Evolutionary conservation across 2,329 filamentous ascomycete species (phyloP).

Genomic region (Gaeumannomyces sp.): DNA sequence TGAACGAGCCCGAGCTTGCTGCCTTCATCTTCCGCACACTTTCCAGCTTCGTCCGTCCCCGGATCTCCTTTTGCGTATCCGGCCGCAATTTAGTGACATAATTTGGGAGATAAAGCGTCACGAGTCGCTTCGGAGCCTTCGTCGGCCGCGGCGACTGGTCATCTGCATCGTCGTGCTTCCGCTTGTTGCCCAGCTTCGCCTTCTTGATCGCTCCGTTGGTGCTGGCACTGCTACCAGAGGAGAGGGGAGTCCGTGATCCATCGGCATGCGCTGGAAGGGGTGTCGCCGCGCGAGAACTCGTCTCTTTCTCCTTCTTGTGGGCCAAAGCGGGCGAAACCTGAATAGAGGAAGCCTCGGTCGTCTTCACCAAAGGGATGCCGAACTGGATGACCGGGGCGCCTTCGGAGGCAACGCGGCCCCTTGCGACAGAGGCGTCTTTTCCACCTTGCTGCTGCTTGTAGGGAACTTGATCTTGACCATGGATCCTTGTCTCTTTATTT

Average conservation of each 20-base stretch:
- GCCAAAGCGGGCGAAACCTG: background rate
- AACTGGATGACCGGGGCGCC: conserved; percentile 17
- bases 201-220: background rate
- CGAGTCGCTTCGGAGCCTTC: conserved; percentile 20
- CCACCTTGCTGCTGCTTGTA: conserved; percentile 9
- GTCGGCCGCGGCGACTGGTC: conserved; percentile 17
- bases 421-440: too few species aligned
- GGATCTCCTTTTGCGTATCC: conserved; percentile 14
- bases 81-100: conserved; percentile 9
- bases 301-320: background rate
- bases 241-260: background rate
- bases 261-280: conserved; percentile 2
- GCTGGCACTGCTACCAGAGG: background rate
- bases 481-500: conserved; percentile 12
- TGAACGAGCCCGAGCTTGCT: background rate
- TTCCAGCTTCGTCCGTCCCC: background rate
- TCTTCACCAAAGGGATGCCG: conserved; percentile 14
- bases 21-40: background rate
- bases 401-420: background rate
- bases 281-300: conserved; percentile 4
- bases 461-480: conserved; percentile 17
- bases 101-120: background rate
- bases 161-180: conserved; percentile 23
- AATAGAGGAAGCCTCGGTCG: background rate
- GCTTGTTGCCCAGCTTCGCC: conserved; percentile 20